Evolutionary conservation across 2,329 filamentous ascomycete species (phyloP).

Genomic region (Lecanicillium sp.): DNA sequence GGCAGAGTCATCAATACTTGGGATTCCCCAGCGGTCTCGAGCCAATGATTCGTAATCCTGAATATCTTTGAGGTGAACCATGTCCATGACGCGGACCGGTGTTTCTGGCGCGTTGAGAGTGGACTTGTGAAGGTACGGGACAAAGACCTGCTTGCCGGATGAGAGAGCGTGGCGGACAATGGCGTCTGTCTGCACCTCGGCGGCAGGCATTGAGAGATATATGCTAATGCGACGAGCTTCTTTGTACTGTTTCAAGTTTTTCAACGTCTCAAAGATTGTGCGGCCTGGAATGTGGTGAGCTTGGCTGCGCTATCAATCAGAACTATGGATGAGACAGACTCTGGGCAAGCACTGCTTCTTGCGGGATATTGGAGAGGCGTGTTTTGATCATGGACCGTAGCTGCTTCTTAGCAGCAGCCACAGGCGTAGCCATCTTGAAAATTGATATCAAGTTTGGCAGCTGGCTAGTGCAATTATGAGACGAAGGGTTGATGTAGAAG

Average conservation of each 20-base stretch:
- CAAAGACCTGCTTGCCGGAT: conserved; percentile 75
- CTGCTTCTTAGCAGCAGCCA: conserved; percentile 66
- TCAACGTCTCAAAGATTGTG: conserved; percentile 54
- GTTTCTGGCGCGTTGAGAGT: conserved; percentile 37
- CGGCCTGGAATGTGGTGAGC: conserved; percentile 40
- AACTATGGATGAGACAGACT: conserved; percentile 39
- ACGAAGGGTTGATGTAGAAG: too few species aligned
- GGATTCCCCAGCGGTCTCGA: conserved; percentile 87
- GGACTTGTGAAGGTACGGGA: conserved; percentile 75
- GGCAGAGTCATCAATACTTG: conserved; percentile 63
- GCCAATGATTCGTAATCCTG: conserved; percentile 71
- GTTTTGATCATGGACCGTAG: conserved; percentile 63
- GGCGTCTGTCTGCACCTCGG: conserved; percentile 74
- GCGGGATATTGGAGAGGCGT: conserved; percentile 50
- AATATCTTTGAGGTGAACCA: conserved; percentile 69
- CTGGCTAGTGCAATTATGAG: too few species aligned
- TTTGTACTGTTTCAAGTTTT: conserved; percentile 64
- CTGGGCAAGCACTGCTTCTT: conserved; percentile 57
- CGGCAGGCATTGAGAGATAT: conserved; percentile 86
- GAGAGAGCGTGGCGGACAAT: conserved; percentile 76
- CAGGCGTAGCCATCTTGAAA: conserved; percentile 38
- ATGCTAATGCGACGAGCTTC: conserved; percentile 70
- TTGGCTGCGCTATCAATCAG: conserved; percentile 1
- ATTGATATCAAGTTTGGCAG: too few species aligned
- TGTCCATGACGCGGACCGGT: conserved; percentile 76